Evolutionary conservation across 192 early-diverging fungal genomes (phyloP), one percentile per base, ranked within the genome.

Genomic region (Thoreauomyces humboldtii): DNA sequence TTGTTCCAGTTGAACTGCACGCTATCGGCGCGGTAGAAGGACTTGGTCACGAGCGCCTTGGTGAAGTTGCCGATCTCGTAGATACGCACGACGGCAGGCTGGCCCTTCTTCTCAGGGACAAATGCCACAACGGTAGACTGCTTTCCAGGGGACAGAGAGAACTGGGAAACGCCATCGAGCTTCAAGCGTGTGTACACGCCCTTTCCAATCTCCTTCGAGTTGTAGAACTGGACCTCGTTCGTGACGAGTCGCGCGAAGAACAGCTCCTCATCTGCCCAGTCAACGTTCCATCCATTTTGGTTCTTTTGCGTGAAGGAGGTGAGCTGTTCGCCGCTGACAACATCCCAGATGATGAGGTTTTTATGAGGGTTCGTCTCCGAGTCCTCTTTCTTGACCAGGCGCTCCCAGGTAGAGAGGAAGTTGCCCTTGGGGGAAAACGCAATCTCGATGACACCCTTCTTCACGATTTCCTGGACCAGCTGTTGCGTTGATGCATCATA

Each of bases 21-120:
- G 44, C 85, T 89, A 65, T 99, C 97, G 5, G 94, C 94, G 71
- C 92, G 91, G 80, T 85, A 97, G 69, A 99, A 94, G n/a, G 92
- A 91, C 78, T 95, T 95, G 73, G 88, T 88, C 24, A 90, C 85
- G 63, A 92, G 71, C 6, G 90, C 84, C 42, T 77, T 67, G 28
- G 75, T 77, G 54, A 92, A 88, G 67, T 82, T 87, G 44, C 84
- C 84, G 27, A 61, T 25, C 43, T 87, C 82, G 67, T 89, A 99
- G 76, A 99, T 81, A 50, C 87, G 84, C 53, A 94, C 92, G 57
- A 88, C 75, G n/a, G 86, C 95, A 11, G 95, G 95, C 61, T 82
- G 81, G 2, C 61, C 71, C 51, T 83, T 77, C 70, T 84, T 78
- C 59, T 83, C 96, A 5, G 92, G 89, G 63, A 96, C 86, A 83